Base-by-base conservation (phyloP, 2,329 filamentous ascomycete species). In the Penicillium concentricum region DNA sequence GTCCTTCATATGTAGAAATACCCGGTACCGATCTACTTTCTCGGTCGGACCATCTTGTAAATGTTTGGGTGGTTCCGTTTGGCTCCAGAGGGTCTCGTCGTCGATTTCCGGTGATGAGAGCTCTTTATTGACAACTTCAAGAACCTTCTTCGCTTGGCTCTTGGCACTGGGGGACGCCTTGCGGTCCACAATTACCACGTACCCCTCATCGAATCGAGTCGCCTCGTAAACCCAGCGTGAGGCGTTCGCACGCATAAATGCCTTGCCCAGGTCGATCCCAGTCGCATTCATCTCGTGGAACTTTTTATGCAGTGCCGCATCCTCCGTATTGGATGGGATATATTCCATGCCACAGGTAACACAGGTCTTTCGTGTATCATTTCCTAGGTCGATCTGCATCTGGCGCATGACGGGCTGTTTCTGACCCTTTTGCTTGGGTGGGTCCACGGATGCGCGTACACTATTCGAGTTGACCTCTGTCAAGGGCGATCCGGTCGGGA, bases 291-390 rank as follows among this genome's bases (percentile, higher is more conserved):
- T 82, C 35, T 82, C 81, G 68, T 88, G 86, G 62, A 84, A 88
- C 60, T 84, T 85, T 61, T 82, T 82, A 67, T 89, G 86, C 52
- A 88, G 67, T 7, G 79, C 80, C n/a, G 78, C 76, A 63, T 89
- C 86, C 64, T 87, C 84, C 7, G 76, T 72, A 48, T 82, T 82
- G 0, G 85, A 87, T 4, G 84, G 82, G 34, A 85, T 79, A 63
- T 88, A 89, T 51, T 86, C 83, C 86, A 89, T 89, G 1, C 84
- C 83, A 64, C 86, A 89, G 3, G 75, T 76, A 37, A 76, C 75
- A 71, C 86, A 89, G 12, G 80, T 83, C 62, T 82, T 82, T 45
- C 82, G 79, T 38, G 81, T 73, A 41, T 82, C 79, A 38, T 78
- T 75, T 2, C 83, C 84, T 13, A 87, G 74, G 63, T 85, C 83